Conservation (phyloP, 805 yeast species). For the Wickerhamiella siamensis region DNA sequence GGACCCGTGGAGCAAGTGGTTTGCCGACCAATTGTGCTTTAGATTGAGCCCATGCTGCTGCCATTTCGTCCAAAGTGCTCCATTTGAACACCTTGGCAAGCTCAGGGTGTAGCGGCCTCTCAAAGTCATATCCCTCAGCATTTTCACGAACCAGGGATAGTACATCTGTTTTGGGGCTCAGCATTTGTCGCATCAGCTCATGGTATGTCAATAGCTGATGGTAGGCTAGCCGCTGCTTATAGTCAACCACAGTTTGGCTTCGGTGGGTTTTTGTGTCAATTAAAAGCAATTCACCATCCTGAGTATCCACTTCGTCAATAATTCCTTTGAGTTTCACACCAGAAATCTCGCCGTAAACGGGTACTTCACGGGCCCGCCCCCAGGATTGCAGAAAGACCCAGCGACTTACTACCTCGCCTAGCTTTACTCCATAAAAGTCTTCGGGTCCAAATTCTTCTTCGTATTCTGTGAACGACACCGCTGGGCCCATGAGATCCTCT, state of each 20-base stretch:
- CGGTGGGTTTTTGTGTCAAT: constrained; percentile 22
- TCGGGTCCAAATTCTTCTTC: not conserved
- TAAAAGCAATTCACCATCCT: constrained; percentile 10
- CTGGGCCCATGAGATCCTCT: not conserved
- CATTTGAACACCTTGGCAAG: not conserved
- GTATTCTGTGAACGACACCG: not conserved
- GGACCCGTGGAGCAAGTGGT: not conserved
- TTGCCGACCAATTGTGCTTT: not conserved
- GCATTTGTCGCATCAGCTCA: constrained; percentile 11
- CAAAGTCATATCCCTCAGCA: not conserved
- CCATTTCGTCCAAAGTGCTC: not conserved
- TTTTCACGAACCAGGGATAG: not conserved
- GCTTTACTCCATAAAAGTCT: constrained; percentile 12
- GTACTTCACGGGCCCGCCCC: constrained; percentile 18
- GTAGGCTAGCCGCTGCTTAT: constrained; percentile 20
- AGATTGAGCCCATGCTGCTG: not conserved
- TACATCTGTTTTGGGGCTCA: not conserved
- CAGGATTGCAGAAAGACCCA: constrained; percentile 3
- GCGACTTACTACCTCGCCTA: constrained; percentile 9
- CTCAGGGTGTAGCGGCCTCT: not conserved
- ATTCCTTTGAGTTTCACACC: constrained; percentile 18
- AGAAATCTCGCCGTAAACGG: constrained; percentile 18
- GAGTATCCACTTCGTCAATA: constrained; percentile 16
- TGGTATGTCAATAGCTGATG: constrained; percentile 24
- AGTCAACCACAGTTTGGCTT: not conserved